A percentile compares a stretch with the other conserved stretches of the same genome.
Evolutionary conservation across 164 flowering plant genomes (phyloP).

Genomic region (Malania oleifera): DNA sequence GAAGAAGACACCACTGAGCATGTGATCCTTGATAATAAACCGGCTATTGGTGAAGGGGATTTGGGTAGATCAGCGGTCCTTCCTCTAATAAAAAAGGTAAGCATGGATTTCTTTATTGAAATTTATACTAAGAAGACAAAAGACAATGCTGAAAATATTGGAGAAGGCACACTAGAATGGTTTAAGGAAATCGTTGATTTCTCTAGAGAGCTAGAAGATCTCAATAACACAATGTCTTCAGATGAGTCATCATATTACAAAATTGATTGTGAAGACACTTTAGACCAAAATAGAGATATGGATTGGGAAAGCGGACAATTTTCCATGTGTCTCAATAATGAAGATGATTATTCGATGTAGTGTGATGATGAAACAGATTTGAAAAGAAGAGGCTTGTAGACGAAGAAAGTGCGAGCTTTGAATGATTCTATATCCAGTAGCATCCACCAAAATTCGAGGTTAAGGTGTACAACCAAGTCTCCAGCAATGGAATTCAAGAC

Average conservation of each 20-base stretch:
- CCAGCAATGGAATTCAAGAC: neutral
- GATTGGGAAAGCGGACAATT: conserved; percentile 39
- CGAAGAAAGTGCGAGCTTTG: conserved; percentile 20
- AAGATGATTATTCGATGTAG: neutral
- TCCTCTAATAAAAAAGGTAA: conserved; percentile 14
- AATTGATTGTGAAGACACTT: conserved; percentile 17
- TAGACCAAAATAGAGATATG: conserved; percentile 24
- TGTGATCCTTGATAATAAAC: conserved; percentile 2
- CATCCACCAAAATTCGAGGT: conserved; percentile 1
- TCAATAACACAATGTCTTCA: neutral
- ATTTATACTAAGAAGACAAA: conserved; percentile 25
- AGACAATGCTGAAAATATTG: conserved; percentile 6
- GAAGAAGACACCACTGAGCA: neutral
- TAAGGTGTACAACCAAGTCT: conserved; percentile 7
- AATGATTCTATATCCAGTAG: conserved; percentile 7
- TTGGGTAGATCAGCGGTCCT: neutral
- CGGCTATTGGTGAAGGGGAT: conserved; percentile 7
- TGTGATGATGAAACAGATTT: conserved; percentile 5
- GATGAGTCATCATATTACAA: conserved; percentile 21
- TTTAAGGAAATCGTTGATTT: conserved; percentile 1
- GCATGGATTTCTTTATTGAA: conserved; percentile 33
- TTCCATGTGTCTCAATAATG: conserved; percentile 14
- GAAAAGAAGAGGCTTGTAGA: conserved; percentile 4
- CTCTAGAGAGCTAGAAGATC: conserved; percentile 3
- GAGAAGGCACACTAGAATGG: neutral